Conservation (phyloP, 805 yeast species). For the Starmerella sirachaensis region DNA sequence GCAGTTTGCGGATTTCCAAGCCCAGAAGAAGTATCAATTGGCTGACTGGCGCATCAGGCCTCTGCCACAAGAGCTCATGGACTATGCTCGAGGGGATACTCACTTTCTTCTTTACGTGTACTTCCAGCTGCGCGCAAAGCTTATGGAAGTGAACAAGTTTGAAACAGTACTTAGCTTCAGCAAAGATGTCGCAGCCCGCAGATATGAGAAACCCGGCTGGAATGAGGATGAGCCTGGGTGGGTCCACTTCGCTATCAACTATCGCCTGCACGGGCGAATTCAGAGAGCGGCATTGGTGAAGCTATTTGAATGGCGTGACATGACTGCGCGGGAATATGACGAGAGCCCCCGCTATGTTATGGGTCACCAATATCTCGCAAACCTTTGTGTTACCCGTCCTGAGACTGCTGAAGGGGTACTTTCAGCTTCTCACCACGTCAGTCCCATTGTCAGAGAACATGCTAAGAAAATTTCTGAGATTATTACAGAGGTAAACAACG, state of each 20-base stretch:
- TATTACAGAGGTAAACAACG: slow-evolving; percentile 30
- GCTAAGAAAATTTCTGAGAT: slow-evolving; percentile 48
- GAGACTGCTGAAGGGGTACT: slow-evolving; percentile 42
- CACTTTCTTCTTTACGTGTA: slow-evolving; percentile 76
- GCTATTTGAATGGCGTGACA: slow-evolving; percentile 76
- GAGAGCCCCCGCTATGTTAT: slow-evolving; percentile 75
- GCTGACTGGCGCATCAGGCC: slow-evolving; percentile 97
- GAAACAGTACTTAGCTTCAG: slow-evolving; percentile 54
- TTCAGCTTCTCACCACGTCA: slow-evolving; percentile 26
- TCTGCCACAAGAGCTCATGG: slow-evolving; percentile 55
- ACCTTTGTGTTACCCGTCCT: slow-evolving; percentile 49
- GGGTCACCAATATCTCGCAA: slow-evolving; percentile 66
- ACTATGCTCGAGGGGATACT: slow-evolving; percentile 90
- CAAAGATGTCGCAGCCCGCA: slow-evolving; percentile 62
- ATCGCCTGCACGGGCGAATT: slow-evolving; percentile 41
- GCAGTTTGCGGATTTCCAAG: slow-evolving; percentile 64
- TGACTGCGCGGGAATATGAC: slow-evolving; percentile 58
- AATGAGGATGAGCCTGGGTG: slow-evolving; percentile 49
- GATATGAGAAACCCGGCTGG: slow-evolving; percentile 70
- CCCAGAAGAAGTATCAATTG: slow-evolving; percentile 87
- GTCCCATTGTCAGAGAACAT: slow-evolving; percentile 47
- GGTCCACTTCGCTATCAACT: slow-evolving; percentile 48
- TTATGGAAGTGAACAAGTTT: slow-evolving; percentile 39
- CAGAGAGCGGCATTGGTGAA: slow-evolving; percentile 42
- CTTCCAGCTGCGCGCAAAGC: slow-evolving; percentile 55